Conservation (phyloP, 495 filamentous ascomycete species). For the Pseudoneurospora amorphoporcata region DNA sequence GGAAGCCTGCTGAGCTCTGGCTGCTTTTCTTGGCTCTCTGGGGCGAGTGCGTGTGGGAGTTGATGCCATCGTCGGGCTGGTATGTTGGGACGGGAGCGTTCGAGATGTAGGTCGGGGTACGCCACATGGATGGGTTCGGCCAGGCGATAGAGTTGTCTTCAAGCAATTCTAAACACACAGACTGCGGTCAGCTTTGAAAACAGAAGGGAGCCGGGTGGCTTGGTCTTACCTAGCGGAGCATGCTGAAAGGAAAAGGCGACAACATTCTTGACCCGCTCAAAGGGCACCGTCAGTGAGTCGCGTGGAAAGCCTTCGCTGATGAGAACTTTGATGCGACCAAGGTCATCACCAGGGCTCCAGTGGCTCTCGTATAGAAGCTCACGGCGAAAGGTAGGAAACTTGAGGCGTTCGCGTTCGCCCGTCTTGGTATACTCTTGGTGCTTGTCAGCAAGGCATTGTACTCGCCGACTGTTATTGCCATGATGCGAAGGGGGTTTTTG, state of each 20-base stretch:
- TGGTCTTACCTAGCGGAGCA: conserved; percentile 59
- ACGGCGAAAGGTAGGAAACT: conserved; percentile 64
- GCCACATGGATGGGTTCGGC: conserved; percentile 71
- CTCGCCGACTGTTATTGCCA: background rate
- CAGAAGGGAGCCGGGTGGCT: background rate
- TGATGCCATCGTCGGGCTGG: conserved; percentile 28
- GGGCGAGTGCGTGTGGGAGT: conserved; percentile 36
- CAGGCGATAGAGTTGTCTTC: conserved; percentile 70
- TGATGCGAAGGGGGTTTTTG: background rate
- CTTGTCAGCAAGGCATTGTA: background rate
- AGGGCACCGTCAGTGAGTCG: conserved; percentile 39
- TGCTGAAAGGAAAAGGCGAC: conserved; percentile 80
- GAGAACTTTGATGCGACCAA: conserved; percentile 68
- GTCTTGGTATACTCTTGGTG: conserved; percentile 48
- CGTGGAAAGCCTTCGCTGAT: conserved; percentile 62
- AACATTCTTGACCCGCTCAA: conserved; percentile 63
- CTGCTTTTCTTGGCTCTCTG: conserved; percentile 1
- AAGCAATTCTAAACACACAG: conserved; percentile 46
- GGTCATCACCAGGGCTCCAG: conserved; percentile 61
- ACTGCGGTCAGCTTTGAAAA: background rate
- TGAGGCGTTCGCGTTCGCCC: conserved; percentile 52
- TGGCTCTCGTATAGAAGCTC: conserved; percentile 60
- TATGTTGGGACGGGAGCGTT: conserved; percentile 30
- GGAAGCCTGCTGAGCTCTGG: conserved; percentile 8
- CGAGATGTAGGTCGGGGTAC: conserved; percentile 29